Evolutionary conservation across 2,329 filamentous ascomycete species (phyloP), one percentile per base, ranked within the genome.

Genomic region (Sphaceloma murrayae): DNA sequence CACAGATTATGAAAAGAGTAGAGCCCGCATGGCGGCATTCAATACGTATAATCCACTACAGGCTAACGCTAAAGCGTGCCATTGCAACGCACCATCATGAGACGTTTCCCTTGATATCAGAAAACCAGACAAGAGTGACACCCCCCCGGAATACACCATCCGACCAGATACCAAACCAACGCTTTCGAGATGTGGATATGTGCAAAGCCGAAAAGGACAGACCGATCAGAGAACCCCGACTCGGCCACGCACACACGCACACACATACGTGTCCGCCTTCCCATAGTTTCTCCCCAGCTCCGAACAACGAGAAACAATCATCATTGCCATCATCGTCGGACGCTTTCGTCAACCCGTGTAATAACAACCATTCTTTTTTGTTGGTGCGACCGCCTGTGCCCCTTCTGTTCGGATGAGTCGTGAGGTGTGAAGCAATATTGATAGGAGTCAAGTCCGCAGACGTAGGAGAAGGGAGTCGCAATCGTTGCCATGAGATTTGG

Each of bases 401-500:
- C 22, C 10, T 40, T 30, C 24, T 38, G 34, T 14, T 22, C 19
- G 22, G 22, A 16, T 19, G 36, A 13, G 36, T 17, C 16, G 18
- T 36, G 43, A 21, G 30, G n/a, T n/a, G n/a, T n/a, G n/a, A n/a
- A n/a, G 26, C 34, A 45, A 45, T 19, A 17, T 26, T 40, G n/a
- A n/a, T 30, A 40, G 36, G 21, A 24, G 30, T 9, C 36, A 29
- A 29, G 11, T 14, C 27, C 19, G 19, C 36, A 40, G 19, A 40
- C 22, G 22, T 30, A 19, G 10, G 32, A 18, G 17, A 38, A 22
- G 34, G 24, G 34, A 24, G 27, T 34, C 31, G 42, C 30, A 36
- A 46, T 36, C 43, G 26, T 36, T 46, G 43, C 33, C 34, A 29
- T 29, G 43, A 38, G 32, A 39, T 14, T 13, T 24, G 11, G 34